These are phyloP conservation scores for Populus tremula DNA, from an alignment of 345 rosid genomes.

Conservation along the genomic window DNA sequence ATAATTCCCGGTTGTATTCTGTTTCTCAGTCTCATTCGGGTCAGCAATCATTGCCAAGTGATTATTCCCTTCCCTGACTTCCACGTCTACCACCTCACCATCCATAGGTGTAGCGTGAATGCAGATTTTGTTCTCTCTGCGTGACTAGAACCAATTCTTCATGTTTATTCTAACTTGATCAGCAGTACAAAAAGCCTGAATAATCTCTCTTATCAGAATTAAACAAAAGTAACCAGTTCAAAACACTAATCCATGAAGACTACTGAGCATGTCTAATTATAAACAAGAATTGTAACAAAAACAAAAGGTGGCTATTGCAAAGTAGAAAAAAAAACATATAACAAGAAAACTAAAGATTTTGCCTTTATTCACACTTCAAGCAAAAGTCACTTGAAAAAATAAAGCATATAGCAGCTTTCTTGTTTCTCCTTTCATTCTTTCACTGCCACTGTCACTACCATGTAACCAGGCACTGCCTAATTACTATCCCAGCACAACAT, in stretches of 20 bases:
- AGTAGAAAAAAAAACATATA: too few relatives aligned
- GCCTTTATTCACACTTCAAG: neutral
- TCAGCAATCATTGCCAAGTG: conserved; percentile 9
- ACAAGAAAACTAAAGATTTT: neutral
- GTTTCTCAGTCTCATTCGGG: conserved; percentile 15
- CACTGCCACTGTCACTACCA: neutral
- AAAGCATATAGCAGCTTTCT: neutral
- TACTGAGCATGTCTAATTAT: too few relatives aligned
- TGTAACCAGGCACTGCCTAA: neutral
- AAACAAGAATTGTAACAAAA: too few relatives aligned
- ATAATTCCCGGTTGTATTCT: conserved; percentile 22
- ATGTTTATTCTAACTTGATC: conserved; percentile 8
- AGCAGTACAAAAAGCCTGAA: neutral
- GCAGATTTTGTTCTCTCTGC: neutral
- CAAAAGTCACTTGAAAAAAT: neutral
- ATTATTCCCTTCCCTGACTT: conserved; percentile 23
- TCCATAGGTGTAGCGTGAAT: conserved; percentile 24
- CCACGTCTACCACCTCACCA: conserved; percentile 33
- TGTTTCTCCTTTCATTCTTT: neutral
- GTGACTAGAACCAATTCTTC: conserved; percentile 18
- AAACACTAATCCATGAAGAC: too few relatives aligned
- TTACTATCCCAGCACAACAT: neutral
- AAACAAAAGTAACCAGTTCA: too few relatives aligned
- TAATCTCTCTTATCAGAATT: neutral
- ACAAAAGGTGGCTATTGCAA: too few relatives aligned